phyloP scores from a whole-genome alignment of 805 yeast genomes.

The Lipomyces mesembrius region DNA sequence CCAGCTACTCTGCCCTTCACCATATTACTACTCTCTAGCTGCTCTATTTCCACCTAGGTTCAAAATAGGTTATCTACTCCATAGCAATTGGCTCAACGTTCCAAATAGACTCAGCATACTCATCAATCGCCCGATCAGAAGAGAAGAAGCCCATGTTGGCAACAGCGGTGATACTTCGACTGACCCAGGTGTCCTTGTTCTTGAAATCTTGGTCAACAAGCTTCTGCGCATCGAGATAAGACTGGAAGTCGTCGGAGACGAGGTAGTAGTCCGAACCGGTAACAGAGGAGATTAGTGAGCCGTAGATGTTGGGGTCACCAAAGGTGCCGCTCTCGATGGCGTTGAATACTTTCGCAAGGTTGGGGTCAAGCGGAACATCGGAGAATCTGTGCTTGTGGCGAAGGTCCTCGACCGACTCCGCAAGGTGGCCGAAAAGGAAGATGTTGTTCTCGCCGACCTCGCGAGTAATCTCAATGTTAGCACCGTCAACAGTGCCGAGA shows the following conservation, averaged over 20 bases:
- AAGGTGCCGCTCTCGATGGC: slow-evolving; percentile 71
- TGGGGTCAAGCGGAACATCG: slow-evolving; percentile 62
- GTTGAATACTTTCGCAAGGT: slow-evolving; percentile 64
- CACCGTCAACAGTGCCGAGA: slow-evolving; percentile 96
- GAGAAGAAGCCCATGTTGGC: slow-evolving; percentile 94
- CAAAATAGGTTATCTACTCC: not conserved
- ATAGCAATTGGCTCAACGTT: slow-evolving; percentile 71
- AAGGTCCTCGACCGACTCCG: slow-evolving; percentile 86
- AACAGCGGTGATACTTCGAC: slow-evolving; percentile 74
- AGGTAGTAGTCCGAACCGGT: slow-evolving; percentile 75
- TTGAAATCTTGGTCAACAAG: slow-evolving; percentile 73
- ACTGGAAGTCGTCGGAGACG: slow-evolving; percentile 86
- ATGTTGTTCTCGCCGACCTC: slow-evolving; percentile 93
- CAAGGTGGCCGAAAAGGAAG: slow-evolving; percentile 86
- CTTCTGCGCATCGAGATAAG: slow-evolving; percentile 80
- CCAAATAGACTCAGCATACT: slow-evolving; percentile 92
- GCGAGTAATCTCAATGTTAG: slow-evolving; percentile 91
- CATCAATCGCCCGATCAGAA: slow-evolving; percentile 87
- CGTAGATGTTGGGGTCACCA: slow-evolving; percentile 66
- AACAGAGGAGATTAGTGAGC: slow-evolving; percentile 69
- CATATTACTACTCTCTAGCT: not conserved
- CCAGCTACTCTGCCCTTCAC: no score
- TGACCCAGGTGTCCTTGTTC: slow-evolving; percentile 73
- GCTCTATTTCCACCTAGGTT: no score
- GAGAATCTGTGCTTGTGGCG: slow-evolving; percentile 73